Conservation (phyloP, 306 rosid genomes). For the Mimosa bimucronata region DNA sequence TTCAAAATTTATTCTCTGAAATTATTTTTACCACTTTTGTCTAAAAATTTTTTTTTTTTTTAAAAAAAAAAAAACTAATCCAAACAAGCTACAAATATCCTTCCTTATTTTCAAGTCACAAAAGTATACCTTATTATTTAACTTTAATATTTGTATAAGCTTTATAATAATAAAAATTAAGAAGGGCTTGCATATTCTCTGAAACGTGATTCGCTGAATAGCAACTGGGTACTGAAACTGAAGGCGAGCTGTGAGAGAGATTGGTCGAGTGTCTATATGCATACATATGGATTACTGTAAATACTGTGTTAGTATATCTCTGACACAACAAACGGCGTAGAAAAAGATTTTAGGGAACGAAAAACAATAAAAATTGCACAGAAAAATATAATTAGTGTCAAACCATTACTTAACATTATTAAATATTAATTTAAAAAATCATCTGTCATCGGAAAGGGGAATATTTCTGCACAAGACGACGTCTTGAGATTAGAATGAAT, state of each 20-base stretch:
- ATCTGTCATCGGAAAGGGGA: constrained; percentile 42
- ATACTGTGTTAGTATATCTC: constrained; percentile 39
- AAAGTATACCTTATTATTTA: no score
- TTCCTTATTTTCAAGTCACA: no score
- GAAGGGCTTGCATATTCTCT: neutral
- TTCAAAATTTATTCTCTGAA: no score
- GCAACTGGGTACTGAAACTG: constrained; percentile 10
- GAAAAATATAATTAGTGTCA: constrained; percentile 40
- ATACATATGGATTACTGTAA: constrained; percentile 4
- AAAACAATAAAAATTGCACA: neutral
- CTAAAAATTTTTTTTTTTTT: no score
- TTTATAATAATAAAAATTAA: neutral
- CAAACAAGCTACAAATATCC: no score
- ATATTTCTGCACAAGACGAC: constrained; percentile 42
- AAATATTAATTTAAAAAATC: constrained; percentile 37
- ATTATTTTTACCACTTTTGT: no score
- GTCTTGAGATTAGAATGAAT: constrained; percentile 43
- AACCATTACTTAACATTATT: constrained; percentile 41
- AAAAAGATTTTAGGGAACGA: neutral
- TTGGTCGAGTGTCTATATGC: neutral
- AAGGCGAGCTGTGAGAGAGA: constrained; percentile 9
- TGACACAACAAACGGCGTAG: constrained; percentile 30
- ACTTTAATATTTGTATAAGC: no score
- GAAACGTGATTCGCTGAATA: neutral
- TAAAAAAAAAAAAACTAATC: no score